phyloP scores from a whole-genome alignment of 1,139 yeast genomes.

The Williopsis jadinii region DNA sequence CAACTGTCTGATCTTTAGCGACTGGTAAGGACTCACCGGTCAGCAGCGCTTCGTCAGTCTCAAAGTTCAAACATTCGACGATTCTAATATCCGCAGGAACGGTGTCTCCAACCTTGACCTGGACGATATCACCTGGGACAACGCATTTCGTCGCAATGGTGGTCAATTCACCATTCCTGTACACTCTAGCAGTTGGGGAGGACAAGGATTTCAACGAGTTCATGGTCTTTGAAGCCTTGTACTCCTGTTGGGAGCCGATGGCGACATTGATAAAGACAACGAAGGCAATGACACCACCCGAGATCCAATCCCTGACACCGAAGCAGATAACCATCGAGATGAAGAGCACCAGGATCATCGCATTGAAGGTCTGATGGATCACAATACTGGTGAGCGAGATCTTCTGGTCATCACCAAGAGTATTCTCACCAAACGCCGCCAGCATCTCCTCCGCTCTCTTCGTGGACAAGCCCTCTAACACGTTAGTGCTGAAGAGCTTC shows the following conservation, averaged over 20 bases:
- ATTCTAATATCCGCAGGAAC: conserved; percentile 72
- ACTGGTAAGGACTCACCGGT: conserved; percentile 81
- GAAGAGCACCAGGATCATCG: conserved; percentile 70
- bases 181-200: conserved; percentile 67
- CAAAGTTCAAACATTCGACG: conserved; percentile 56
- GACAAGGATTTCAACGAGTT: conserved; percentile 63
- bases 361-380: conserved; percentile 68
- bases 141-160: conserved; percentile 62
- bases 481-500: conserved; percentile 32
- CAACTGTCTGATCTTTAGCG: conserved; percentile 39
- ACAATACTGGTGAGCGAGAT: conserved; percentile 53
- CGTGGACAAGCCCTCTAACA: conserved; percentile 40
- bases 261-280: conserved; percentile 60
- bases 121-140: conserved; percentile 72
- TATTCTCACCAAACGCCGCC: conserved; percentile 47
- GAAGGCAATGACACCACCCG: conserved; percentile 75
- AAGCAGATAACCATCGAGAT: conserved; percentile 72
- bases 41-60: conserved; percentile 72
- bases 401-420: conserved; percentile 52
- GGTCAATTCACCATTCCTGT: conserved; percentile 54
- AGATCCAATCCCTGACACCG: conserved; percentile 73
- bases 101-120: conserved; percentile 68
- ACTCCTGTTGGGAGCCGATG: conserved; percentile 68
- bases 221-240: conserved; percentile 76
- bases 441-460: conserved; percentile 21